These are phyloP conservation scores for Colletotrichum agaves DNA, from an alignment of 2,329 filamentous ascomycete genomes.

Conservation along the genomic window DNA sequence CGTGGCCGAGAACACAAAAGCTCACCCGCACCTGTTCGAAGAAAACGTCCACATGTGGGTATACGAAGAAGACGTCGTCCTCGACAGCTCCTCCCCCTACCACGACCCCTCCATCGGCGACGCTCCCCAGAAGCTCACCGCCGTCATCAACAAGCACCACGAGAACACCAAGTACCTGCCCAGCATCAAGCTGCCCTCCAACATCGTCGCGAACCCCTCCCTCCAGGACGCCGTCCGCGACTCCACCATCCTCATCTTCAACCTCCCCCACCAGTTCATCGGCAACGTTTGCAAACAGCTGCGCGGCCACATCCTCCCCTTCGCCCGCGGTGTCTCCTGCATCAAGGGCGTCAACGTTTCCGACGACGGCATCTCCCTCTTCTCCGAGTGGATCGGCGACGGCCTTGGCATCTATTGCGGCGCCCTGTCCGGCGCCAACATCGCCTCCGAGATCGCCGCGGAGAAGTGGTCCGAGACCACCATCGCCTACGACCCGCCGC, in stretches of 20 bases:
- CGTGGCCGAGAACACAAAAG: conserved; percentile 88
- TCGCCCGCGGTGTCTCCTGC: conserved; percentile 92
- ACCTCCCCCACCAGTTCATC: conserved; percentile 97
- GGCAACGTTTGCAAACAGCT: conserved; percentile 85
- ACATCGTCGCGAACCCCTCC: conserved; percentile 86
- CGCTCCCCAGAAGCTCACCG: conserved; percentile 85
- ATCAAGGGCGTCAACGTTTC: conserved; percentile 98
- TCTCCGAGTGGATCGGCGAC: conserved; percentile 94
- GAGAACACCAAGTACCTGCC: conserved; percentile 99
- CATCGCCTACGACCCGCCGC: conserved; percentile 92
- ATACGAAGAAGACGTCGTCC: conserved; percentile 87
- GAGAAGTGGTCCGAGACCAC: conserved; percentile 99
- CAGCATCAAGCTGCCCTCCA: conserved; percentile 82
- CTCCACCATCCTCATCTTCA: conserved; percentile 93
- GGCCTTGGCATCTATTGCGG: conserved; percentile 96
- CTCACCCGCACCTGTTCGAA: conserved; percentile 84
- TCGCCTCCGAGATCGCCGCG: conserved; percentile 91
- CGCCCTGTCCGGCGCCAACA: conserved; percentile 94
- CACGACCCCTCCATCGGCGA: conserved; percentile 73
- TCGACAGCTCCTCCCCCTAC: conserved; percentile 77
- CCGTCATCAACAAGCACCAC: conserved; percentile 89
- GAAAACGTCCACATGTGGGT: conserved; percentile 98
- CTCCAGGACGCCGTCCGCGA: conserved; percentile 82
- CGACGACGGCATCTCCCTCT: conserved; percentile 85
- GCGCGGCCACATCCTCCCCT: conserved; percentile 89